Evolutionary conservation across 1,139 yeast genomes (phyloP), one percentile per base, ranked within the genome.

Genomic region (Candida freyschussii): DNA sequence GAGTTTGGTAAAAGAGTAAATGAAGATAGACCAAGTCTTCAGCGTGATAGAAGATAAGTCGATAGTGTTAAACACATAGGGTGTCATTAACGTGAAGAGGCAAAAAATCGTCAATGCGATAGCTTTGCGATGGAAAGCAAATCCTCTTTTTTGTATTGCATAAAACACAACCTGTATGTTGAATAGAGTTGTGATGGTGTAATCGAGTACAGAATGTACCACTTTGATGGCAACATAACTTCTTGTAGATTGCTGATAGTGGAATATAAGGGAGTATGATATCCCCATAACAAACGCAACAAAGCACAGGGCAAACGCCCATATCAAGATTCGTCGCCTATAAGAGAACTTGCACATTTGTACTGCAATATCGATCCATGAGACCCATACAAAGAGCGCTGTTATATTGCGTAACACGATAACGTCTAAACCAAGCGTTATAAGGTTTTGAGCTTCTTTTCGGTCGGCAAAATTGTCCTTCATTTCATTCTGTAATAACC

Each of bases 11-110:
- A 69, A 53, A 19, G 45, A 46, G 0, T 69, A 65, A 4, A 69
- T 37, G 16, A 62, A 54, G 4, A 56, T 48, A 3, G 70, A 44
- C 77, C 77, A 72, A 6, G 63, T 57, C 50, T 72, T 70, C 60
- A 39, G 53, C 34, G 18, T 32, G n/a, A 15, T 50, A 34, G 56
- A 60, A 57, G 12, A 53, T 21, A 64, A 30, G 19, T 56, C 43
- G 4, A 69, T 45, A 3, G 68, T 47, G 24, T 48, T 46, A 31
- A 67, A 45, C 3, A 54, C 54, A 17, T 60, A 41, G 24, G 65
- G 65, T 17, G 56, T 28, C 1, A 45, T 26, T 17, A 71, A 35
- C 5, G 65, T 45, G 4, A 59, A 24, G 62, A 70, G 58, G 18
- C 62, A 57, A 36, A 69, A 63, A 1, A 60, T 26, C 0, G 71